A percentile compares a stretch with the other conserved stretches of the same genome.
Evolutionary conservation across 768 basidiomycete genomes (phyloP).

Genomic region (Mycena filopes): DNA sequence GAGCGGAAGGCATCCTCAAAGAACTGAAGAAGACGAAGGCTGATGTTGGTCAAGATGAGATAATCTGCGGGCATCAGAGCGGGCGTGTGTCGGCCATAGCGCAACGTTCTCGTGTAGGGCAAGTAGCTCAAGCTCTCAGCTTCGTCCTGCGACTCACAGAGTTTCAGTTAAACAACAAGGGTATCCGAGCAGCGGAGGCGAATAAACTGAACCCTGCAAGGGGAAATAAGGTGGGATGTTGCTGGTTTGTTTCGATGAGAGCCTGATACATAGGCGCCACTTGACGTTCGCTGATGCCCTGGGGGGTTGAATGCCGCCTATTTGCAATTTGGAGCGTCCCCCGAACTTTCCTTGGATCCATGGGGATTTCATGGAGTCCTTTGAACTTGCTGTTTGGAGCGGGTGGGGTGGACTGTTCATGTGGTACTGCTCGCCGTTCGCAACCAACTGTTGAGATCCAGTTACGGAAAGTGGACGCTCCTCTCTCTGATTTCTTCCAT

Average conservation of each 20-base stretch:
- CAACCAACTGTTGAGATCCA: constrained; percentile 13
- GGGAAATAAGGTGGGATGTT: constrained; percentile 3
- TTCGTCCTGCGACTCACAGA: constrained; percentile 9
- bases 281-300: constrained; percentile 12
- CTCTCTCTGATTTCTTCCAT: not conserved
- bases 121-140: constrained; percentile 2
- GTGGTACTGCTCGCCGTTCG: not conserved
- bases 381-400: too few relatives aligned
- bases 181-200: constrained; percentile 15
- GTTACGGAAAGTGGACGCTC: not conserved
- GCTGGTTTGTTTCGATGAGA: constrained; percentile 10
- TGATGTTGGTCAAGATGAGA: constrained; percentile 2
- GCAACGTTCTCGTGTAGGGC: not conserved
- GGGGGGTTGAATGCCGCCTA: too few relatives aligned
- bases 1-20: not conserved
- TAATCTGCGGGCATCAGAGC: constrained; percentile 20
- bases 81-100: constrained; percentile 9
- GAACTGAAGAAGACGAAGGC: constrained; percentile 19
- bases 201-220: constrained; percentile 1
- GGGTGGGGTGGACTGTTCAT: not conserved
- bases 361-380: too few relatives aligned
- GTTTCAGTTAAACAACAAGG: constrained; percentile 2
- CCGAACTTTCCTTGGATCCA: too few relatives aligned
- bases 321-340: not conserved
- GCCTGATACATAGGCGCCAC: constrained; percentile 9